These are phyloP conservation scores for Pezizomycotina sp. DNA, from an alignment of 2,329 filamentous ascomycete genomes.

Conservation along the genomic window DNA sequence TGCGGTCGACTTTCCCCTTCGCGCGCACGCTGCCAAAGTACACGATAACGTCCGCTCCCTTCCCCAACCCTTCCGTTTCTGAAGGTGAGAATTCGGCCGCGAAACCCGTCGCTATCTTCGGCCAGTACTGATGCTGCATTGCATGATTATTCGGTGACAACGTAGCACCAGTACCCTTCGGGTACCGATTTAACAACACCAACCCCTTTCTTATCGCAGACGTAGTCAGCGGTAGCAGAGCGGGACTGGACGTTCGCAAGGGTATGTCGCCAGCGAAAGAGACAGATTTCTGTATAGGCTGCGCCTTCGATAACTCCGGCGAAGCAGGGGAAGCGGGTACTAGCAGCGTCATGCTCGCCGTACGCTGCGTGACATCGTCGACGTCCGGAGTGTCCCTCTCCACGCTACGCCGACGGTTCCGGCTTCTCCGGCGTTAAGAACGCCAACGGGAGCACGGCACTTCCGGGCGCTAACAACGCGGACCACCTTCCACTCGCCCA, in stretches of 20 bases:
- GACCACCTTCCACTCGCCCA: slow-evolving; percentile 64
- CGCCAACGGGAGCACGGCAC: slow-evolving; percentile 63
- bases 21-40: slow-evolving; percentile 80
- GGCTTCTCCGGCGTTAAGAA: slow-evolving; percentile 63
- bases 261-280: slow-evolving; percentile 32
- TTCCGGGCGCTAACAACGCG: slow-evolving; percentile 76
- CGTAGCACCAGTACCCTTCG: slow-evolving; percentile 34
- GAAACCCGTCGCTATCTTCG: slow-evolving; percentile 51
- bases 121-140: no score
- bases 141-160: no score
- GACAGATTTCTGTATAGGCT: slow-evolving; percentile 25
- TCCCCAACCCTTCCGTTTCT: slow-evolving; percentile 37
- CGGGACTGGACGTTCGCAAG: slow-evolving; percentile 8
- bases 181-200: slow-evolving; percentile 50
- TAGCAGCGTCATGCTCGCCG: slow-evolving; percentile 6
- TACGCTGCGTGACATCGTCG: slow-evolving; percentile 23
- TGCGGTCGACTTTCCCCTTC: slow-evolving; percentile 56
- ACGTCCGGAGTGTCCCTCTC: slow-evolving; percentile 33
- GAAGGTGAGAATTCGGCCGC: slow-evolving; percentile 52
- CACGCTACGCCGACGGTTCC: slow-evolving; percentile 68
- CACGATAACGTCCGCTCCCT: slow-evolving; percentile 57
- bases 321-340: slow-evolving; percentile 26
- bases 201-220: slow-evolving; percentile 54
- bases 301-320: slow-evolving; percentile 23
- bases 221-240: slow-evolving; percentile 11